These are phyloP conservation scores for Amphicarpaea edgeworthii DNA, from an alignment of 306 rosid genomes.

Conservation along the genomic window DNA sequence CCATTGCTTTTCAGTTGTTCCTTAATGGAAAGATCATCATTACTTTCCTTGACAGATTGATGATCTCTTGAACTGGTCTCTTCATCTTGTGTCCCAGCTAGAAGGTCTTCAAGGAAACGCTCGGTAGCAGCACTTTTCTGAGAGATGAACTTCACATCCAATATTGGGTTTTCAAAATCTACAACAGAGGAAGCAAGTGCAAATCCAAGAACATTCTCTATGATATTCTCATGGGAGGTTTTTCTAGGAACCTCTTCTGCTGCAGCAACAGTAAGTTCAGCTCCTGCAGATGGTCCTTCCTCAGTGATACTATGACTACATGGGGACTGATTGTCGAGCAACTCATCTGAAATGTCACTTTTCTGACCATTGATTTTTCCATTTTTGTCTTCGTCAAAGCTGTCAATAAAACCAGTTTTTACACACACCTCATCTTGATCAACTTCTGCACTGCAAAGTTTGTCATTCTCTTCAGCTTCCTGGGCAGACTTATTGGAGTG, in stretches of 20 bases:
- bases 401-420: constrained; percentile 36
- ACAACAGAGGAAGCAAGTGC: constrained; percentile 57
- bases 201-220: constrained; percentile 71
- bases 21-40: constrained; percentile 29
- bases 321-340: constrained; percentile 41
- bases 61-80: constrained; percentile 47
- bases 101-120: constrained; percentile 64
- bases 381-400: constrained; percentile 42
- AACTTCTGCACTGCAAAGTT: constrained; percentile 34
- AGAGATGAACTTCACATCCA: constrained; percentile 78
- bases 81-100: constrained; percentile 41
- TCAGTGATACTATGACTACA: constrained; percentile 26
- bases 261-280: constrained; percentile 33
- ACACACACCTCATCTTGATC: constrained; percentile 39
- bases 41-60: constrained; percentile 45
- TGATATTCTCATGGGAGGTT: constrained; percentile 50
- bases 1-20: constrained; percentile 41
- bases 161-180: constrained; percentile 68
- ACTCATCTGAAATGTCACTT: constrained; percentile 31
- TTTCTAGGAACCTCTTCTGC: constrained; percentile 42
- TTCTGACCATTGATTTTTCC: constrained; percentile 40
- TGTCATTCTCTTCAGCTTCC: constrained; percentile 38
- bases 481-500: constrained; percentile 42
- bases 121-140: constrained; percentile 36
- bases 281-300: constrained; percentile 35